A percentile compares a stretch with the other conserved stretches of the same genome.
Evolutionary conservation across 1,284 basidiomycete species (phyloP).

Genomic region (Ceratobasidium sp.): DNA sequence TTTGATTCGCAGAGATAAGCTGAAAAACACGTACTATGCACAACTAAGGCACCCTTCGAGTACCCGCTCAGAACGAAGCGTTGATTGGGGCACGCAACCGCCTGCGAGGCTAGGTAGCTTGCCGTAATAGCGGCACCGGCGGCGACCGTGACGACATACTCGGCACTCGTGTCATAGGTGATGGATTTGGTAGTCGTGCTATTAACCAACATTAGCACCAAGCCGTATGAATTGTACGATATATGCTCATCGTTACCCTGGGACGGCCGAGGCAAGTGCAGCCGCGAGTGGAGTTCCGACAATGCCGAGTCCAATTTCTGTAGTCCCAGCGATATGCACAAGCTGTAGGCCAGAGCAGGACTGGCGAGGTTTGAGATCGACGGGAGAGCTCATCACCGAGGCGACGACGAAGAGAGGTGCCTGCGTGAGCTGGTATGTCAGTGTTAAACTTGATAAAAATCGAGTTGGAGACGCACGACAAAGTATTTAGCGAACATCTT

Average conservation of each 20-base stretch:
- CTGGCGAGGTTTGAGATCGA: constrained; percentile 24
- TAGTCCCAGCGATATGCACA: constrained; percentile 19
- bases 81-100: background rate
- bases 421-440: background rate
- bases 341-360: constrained; percentile 23
- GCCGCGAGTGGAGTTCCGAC: background rate
- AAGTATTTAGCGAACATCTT: constrained; percentile 3
- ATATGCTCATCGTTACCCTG: background rate
- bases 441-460: background rate
- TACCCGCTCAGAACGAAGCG: constrained; percentile 14
- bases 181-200: constrained; percentile 21
- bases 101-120: constrained; percentile 6
- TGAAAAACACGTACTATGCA: constrained; percentile 26
- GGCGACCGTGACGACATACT: constrained; percentile 19
- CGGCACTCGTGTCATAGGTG: constrained; percentile 25
- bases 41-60: constrained; percentile 30
- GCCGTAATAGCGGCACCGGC: constrained; percentile 22
- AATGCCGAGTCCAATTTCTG: background rate
- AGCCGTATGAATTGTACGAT: background rate
- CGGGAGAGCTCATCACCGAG: constrained; percentile 1
- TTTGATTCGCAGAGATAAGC: background rate
- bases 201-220: background rate
- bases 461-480: background rate
- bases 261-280: constrained; percentile 15
- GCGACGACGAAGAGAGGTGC: constrained; percentile 2